phyloP scores from a whole-genome alignment of 306 rosid species.

The Cucurbita moschata region DNA sequence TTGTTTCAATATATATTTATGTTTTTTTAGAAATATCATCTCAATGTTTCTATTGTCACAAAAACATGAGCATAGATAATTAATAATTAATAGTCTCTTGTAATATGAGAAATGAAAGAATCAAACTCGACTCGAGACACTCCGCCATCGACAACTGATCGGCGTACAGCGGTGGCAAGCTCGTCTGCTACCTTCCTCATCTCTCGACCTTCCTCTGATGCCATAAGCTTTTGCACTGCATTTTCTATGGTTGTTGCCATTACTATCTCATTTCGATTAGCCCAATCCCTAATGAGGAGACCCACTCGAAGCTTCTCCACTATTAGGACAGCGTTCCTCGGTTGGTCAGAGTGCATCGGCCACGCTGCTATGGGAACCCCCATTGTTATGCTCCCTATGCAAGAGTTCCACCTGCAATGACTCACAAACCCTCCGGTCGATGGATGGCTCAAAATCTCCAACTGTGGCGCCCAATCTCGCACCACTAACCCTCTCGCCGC shows the following conservation, averaged over 20 bases:
- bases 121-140: constrained; percentile 40
- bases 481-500: constrained; percentile 25
- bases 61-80: too few species aligned
- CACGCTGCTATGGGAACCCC: constrained; percentile 63
- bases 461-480: constrained; percentile 59
- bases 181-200: constrained; percentile 33
- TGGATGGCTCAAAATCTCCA: constrained; percentile 38
- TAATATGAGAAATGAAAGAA: constrained; percentile 51
- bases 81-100: constrained; percentile 7
- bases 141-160: constrained; percentile 31
- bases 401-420: constrained; percentile 77
- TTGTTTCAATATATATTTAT: too few species aligned
- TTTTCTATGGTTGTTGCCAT: constrained; percentile 12
- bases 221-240: constrained; percentile 37
- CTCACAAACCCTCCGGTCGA: constrained; percentile 56
- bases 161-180: constrained; percentile 15
- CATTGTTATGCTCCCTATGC: constrained; percentile 56
- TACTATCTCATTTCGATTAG: constrained; percentile 18
- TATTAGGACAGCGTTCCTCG: constrained; percentile 44
- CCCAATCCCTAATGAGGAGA: constrained; percentile 37
- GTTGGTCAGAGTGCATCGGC: constrained; percentile 81
- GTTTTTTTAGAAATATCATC: too few species aligned
- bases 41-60: too few species aligned
- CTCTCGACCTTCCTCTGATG: constrained; percentile 32
- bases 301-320: constrained; percentile 32